A percentile compares a stretch with the other conserved stretches of the same genome.
Evolutionary conservation across 2,329 filamentous ascomycete species (phyloP).

Genomic region (Cladosporium colombiae): DNA sequence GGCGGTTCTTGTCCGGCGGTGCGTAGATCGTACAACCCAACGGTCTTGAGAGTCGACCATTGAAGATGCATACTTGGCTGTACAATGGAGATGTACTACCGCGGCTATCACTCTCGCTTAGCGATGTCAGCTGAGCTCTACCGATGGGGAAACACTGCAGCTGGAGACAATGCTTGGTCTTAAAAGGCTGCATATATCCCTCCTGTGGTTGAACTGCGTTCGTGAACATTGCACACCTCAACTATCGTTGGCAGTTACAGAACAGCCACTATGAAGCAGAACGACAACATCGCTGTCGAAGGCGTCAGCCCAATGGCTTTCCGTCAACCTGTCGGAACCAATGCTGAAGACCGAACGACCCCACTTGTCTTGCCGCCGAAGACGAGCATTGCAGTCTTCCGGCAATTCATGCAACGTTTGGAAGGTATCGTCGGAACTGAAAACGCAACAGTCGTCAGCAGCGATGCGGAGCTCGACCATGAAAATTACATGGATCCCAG

Average conservation of each 20-base stretch:
- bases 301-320: slow-evolving; percentile 16
- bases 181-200: neutral
- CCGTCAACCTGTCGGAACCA: slow-evolving; percentile 20
- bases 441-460: slow-evolving; percentile 31
- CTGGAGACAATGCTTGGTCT: neutral
- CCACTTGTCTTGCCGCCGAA: slow-evolving; percentile 24
- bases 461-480: slow-evolving; percentile 30
- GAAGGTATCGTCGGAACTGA: slow-evolving; percentile 22
- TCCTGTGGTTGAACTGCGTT: neutral
- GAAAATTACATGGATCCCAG: slow-evolving; percentile 27
- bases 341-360: slow-evolving; percentile 6
- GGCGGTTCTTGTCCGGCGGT: neutral
- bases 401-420: slow-evolving; percentile 21
- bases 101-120: neutral
- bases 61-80: neutral
- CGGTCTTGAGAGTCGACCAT: neutral
- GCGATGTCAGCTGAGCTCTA: neutral
- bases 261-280: neutral
- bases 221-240: neutral
- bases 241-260: neutral
- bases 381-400: slow-evolving; percentile 22
- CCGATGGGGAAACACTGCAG: neutral
- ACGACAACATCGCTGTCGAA: neutral
- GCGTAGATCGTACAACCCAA: neutral
- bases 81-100: neutral